Base-by-base conservation (phyloP, 2,329 filamentous ascomycete species). In the Aspergillus sp. region DNA sequence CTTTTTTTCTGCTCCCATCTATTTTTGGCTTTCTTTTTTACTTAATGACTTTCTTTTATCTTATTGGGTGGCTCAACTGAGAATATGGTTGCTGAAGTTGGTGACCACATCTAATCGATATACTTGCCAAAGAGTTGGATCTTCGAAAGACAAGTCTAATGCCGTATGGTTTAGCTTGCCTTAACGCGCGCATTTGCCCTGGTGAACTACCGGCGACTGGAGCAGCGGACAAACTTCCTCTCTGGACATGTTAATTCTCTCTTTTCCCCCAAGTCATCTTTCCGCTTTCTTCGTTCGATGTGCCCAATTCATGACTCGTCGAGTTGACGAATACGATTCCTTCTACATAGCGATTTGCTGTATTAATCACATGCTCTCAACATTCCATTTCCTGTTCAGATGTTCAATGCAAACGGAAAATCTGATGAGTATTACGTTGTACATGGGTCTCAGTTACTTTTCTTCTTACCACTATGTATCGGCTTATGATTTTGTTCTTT, bases 241-340 rank as follows among this genome's bases (percentile, higher is more conserved):
- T 55, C 52, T 62, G 61, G 30, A 48, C 42, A 51, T 57, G 22
- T 43, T 47, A 41, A 43, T 50, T 41, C n/a, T 49, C 43, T 48
- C 34, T 56, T 64, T 55, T 50, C 17, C 50, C 59, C 52, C 57
- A 30, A 30, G 9, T 8, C 41, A 20, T 48, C 42, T 43, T 45
- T 51, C 51, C 48, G 47, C 41, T 51, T 51, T 47, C 34, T 41
- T 39, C 24, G 45, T 42, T 49, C 26, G 47, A 53, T 36, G 39
- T 57, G 43, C 49, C 18, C 32, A 22, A 39, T 57, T 50, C 51
- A 64, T 56, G 56, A 62, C 55, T 54, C 61, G 60, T 59, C 55
- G 55, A 53, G 30, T 43, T 55, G 38, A 60, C 54, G 50, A 62
- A 56, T 53, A 58, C 48, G 58, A 56, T 56, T 39, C 41, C 36